phyloP scores from a whole-genome alignment of 2,329 filamentous ascomycete species.

The Myriosclerotinia curreyana region DNA sequence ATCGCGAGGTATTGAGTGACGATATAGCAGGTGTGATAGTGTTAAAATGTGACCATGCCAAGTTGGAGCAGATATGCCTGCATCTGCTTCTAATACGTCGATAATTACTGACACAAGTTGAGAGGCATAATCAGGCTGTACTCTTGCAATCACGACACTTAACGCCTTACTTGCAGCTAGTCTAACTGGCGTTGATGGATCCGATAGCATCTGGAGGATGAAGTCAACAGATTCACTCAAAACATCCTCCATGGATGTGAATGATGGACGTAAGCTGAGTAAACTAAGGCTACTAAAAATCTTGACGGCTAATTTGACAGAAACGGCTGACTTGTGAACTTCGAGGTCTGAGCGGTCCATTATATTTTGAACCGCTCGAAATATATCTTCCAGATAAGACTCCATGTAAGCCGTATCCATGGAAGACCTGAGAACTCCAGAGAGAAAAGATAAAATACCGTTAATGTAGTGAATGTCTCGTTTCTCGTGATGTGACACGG shows the following conservation, averaged over 20 bases:
- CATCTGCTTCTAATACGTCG: constrained; percentile 56
- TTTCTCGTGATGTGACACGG: constrained; percentile 44
- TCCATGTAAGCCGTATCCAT: constrained; percentile 73
- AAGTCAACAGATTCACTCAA: constrained; percentile 81
- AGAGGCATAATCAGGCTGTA: constrained; percentile 75
- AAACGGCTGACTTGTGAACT: constrained; percentile 70
- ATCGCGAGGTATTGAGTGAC: constrained; percentile 69
- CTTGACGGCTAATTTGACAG: constrained; percentile 80
- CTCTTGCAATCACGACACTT: constrained; percentile 77
- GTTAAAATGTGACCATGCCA: constrained; percentile 95
- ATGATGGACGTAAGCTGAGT: constrained; percentile 45
- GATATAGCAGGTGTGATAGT: constrained; percentile 80
- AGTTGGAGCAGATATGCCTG: constrained; percentile 48
- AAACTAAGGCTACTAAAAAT: constrained; percentile 73
- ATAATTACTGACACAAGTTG: constrained; percentile 87
- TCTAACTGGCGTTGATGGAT: constrained; percentile 87
- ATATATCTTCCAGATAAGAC: constrained; percentile 62
- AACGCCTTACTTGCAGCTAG: constrained; percentile 90
- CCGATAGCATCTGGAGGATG: constrained; percentile 72
- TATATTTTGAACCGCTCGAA: constrained; percentile 60
- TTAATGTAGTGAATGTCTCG: constrained; percentile 70
- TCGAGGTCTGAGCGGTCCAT: constrained; percentile 49
- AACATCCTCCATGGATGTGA: constrained; percentile 44
- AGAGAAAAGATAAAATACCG: constrained; percentile 75
- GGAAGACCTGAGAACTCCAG: constrained; percentile 66